phyloP scores from a whole-genome alignment of 2,329 filamentous ascomycete species.

The Niveomyces coronatus region DNA sequence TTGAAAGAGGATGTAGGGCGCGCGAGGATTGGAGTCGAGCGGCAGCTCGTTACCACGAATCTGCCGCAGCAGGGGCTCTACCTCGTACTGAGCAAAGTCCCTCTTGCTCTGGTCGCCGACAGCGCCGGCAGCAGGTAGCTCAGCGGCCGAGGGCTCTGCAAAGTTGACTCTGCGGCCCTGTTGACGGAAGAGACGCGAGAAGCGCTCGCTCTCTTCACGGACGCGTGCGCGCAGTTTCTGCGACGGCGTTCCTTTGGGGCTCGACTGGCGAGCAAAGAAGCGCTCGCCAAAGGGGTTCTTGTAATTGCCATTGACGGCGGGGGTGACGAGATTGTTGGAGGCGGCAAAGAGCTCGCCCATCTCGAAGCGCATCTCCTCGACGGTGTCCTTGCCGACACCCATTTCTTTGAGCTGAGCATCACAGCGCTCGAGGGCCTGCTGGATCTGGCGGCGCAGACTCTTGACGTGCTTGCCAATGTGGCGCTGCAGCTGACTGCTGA shows the following conservation, averaged over 20 bases:
- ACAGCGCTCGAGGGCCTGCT: slow-evolving; percentile 37
- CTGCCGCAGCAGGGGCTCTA: slow-evolving; percentile 38
- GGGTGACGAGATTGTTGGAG: slow-evolving; percentile 43
- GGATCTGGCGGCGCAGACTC: slow-evolving; percentile 39
- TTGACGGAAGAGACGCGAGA: slow-evolving; percentile 36
- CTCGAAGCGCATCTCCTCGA: slow-evolving; percentile 43
- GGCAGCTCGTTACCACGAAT: slow-evolving; percentile 43
- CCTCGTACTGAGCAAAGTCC: slow-evolving; percentile 37
- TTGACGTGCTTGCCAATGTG: slow-evolving; percentile 44
- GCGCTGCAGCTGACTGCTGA: slow-evolving; percentile 39
- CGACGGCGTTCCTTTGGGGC: slow-evolving; percentile 38
- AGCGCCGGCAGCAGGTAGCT: slow-evolving; percentile 20
- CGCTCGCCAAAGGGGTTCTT: slow-evolving; percentile 42
- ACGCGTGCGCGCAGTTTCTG: slow-evolving; percentile 41
- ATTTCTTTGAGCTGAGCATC: slow-evolving; percentile 39
- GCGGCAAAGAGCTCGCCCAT: slow-evolving; percentile 42
- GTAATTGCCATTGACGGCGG: slow-evolving; percentile 44
- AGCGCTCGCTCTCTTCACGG: slow-evolving; percentile 41
- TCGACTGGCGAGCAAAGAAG: slow-evolving; percentile 40
- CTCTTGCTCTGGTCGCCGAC: slow-evolving; percentile 31
- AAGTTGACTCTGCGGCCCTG: slow-evolving; percentile 40
- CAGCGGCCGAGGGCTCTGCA: slow-evolving; percentile 14
- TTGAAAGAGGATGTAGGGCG: slow-evolving; percentile 44
- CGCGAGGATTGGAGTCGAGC: slow-evolving; percentile 41
- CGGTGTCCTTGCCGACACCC: slow-evolving; percentile 39